phyloP scores from a whole-genome alignment of 2,329 filamentous ascomycete species.

The Paramyrothecium roridum region DNA sequence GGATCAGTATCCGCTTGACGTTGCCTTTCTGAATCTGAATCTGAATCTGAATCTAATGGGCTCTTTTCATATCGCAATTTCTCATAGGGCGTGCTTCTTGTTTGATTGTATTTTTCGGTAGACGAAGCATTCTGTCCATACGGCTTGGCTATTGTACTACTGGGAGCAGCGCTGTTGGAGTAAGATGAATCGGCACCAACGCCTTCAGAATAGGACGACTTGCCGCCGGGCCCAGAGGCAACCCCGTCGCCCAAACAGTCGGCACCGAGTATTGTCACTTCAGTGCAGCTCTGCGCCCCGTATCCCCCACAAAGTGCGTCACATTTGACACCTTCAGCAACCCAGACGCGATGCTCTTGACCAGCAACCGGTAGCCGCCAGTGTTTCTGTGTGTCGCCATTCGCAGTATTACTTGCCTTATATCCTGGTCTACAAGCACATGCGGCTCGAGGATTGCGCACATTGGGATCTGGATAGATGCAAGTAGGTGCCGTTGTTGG shows the following conservation, averaged over 20 bases:
- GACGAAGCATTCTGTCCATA: too few relatives aligned
- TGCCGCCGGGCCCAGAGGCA: neutral
- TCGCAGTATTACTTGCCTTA: conserved; percentile 1
- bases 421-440: conserved; percentile 6
- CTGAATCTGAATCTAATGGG: too few relatives aligned
- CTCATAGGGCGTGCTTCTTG: too few relatives aligned
- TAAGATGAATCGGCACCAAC: neutral
- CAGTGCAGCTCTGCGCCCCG: neutral
- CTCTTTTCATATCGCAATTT: too few relatives aligned
- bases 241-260: neutral
- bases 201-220: neutral
- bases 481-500: conserved; percentile 7
- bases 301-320: conserved; percentile 2
- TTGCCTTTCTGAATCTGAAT: too few relatives aligned
- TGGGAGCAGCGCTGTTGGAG: too few relatives aligned
- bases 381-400: conserved; percentile 2
- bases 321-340: conserved; percentile 6
- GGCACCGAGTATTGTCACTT: neutral
- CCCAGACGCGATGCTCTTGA: conserved; percentile 7
- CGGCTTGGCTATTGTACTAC: too few relatives aligned
- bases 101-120: too few relatives aligned
- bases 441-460: conserved; percentile 3
- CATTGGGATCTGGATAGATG: conserved; percentile 5
- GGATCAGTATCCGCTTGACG: too few relatives aligned
- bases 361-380: conserved; percentile 6